Evolutionary conservation across 805 yeast species (phyloP).

Genomic region (Cyberlindnera samutprakarnensis): DNA sequence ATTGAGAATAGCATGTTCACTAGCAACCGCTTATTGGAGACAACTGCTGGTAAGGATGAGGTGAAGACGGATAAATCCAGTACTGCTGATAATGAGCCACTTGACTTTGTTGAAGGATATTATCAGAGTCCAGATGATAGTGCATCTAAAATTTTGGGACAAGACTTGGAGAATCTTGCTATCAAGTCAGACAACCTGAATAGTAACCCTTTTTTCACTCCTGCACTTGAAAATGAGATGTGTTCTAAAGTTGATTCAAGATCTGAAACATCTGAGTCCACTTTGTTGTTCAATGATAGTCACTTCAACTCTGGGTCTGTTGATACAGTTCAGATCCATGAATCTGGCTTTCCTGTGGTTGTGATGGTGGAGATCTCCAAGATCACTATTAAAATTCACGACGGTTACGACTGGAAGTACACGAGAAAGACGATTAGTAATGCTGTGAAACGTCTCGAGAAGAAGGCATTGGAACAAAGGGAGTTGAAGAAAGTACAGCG

Average conservation of each 20-base stretch:
- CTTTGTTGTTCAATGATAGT: constrained; percentile 18
- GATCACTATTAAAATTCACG: constrained; percentile 48
- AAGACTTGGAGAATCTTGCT: constrained; percentile 23
- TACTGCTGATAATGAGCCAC: constrained; percentile 9
- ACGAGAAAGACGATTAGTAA: constrained; percentile 60
- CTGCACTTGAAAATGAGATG: not conserved
- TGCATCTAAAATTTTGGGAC: constrained; percentile 21
- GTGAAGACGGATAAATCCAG: too few relatives aligned
- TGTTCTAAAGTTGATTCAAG: constrained; percentile 3
- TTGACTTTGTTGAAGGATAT: constrained; percentile 21
- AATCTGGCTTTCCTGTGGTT: constrained; percentile 10
- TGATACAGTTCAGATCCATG: constrained; percentile 1
- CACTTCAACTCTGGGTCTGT: constrained; percentile 14
- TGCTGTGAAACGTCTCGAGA: constrained; percentile 60
- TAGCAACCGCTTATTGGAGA: not conserved
- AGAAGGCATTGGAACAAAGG: constrained; percentile 28
- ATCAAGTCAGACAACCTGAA: constrained; percentile 8
- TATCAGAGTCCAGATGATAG: constrained; percentile 6
- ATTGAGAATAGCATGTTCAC: constrained; percentile 28
- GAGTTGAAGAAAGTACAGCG: constrained; percentile 4
- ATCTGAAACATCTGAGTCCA: constrained; percentile 16
- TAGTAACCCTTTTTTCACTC: constrained; percentile 13
- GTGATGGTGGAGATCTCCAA: constrained; percentile 28
- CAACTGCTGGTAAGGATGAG: not conserved
- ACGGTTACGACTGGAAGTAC: constrained; percentile 89